Percentiles rank a stretch among this genome's conserved stretches.
Evolutionary conservation across 2,329 filamentous ascomycete genomes (phyloP).

Genomic region (Neofusicoccum cordaticola): DNA sequence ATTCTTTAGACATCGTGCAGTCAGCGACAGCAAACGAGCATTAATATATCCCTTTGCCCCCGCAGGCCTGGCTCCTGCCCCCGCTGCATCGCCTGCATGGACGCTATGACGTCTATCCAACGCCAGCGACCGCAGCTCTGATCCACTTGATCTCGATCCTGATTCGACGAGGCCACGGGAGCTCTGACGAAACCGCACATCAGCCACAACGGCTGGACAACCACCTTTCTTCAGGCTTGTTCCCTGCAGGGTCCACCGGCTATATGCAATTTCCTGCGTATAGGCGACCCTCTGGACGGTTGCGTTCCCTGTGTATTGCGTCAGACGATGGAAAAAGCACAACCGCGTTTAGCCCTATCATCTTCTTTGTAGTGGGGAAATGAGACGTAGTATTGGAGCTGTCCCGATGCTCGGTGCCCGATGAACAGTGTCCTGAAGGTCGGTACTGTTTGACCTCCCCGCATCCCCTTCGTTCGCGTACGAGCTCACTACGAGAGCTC

Average conservation of each 20-base stretch:
- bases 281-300: not conserved
- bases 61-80: no score
- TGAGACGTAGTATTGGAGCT: no score
- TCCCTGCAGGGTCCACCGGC: not conserved
- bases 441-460: no score
- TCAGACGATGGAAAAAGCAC: not conserved
- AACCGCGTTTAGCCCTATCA: not conserved
- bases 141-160: slow-evolving; percentile 31
- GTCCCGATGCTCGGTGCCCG: no score
- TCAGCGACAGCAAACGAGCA: not conserved
- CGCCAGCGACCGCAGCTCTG: slow-evolving; percentile 20
- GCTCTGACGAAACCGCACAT: slow-evolving; percentile 8
- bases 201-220: not conserved
- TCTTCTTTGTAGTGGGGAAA: no score
- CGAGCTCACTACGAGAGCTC: no score
- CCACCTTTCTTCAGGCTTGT: not conserved
- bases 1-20: not conserved
- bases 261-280: not conserved
- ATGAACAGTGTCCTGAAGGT: no score
- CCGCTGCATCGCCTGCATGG: not conserved
- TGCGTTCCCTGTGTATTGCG: not conserved
- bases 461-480: no score
- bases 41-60: not conserved
- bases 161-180: slow-evolving; percentile 14
- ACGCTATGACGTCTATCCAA: slow-evolving; percentile 8